phyloP scores from a whole-genome alignment of 2,329 filamentous ascomycete species.

The Graphilbum fragrans region DNA sequence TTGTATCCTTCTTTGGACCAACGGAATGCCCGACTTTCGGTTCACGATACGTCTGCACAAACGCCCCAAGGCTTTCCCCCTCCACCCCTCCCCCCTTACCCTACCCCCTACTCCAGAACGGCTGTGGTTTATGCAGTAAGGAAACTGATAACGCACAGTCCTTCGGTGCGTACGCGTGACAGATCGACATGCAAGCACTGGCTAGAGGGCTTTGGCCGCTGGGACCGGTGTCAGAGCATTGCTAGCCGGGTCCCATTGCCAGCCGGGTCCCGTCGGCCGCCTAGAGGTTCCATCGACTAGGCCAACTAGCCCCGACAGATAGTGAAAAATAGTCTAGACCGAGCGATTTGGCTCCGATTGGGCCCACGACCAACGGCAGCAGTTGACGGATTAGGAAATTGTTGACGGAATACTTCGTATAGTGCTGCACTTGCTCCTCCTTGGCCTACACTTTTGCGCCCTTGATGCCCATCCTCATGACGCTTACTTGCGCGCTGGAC shows the following conservation, averaged over 20 bases:
- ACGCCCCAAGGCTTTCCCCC: too few species aligned
- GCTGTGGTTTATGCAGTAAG: too few species aligned
- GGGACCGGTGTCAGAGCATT: too few species aligned
- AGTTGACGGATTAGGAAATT: slow-evolving; percentile 5
- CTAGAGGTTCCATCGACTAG: slow-evolving; percentile 1
- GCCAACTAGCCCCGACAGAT: neutral
- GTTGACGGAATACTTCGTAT: slow-evolving; percentile 8
- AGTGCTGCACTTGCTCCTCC: neutral
- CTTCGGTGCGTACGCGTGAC: too few species aligned
- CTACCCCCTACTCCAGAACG: too few species aligned
- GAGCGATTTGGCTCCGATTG: slow-evolving; percentile 7
- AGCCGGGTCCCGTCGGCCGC: neutral
- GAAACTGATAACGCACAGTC: too few species aligned
- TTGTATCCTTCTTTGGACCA: neutral
- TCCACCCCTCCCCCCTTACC: too few species aligned
- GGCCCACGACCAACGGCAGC: neutral
- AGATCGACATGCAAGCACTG: too few species aligned
- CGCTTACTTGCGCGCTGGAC: neutral
- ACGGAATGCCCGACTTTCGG: neutral
- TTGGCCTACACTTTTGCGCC: too few species aligned
- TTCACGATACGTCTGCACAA: neutral
- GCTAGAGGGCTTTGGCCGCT: too few species aligned
- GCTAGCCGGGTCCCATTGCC: too few species aligned
- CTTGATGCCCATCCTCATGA: too few species aligned
- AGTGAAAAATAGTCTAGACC: slow-evolving; percentile 3